A percentile compares a stretch with the other conserved stretches of the same genome.
Evolutionary conservation across 208 protist genomes (phyloP).

Genomic region (Leptomonas pyrrhocoris): DNA sequence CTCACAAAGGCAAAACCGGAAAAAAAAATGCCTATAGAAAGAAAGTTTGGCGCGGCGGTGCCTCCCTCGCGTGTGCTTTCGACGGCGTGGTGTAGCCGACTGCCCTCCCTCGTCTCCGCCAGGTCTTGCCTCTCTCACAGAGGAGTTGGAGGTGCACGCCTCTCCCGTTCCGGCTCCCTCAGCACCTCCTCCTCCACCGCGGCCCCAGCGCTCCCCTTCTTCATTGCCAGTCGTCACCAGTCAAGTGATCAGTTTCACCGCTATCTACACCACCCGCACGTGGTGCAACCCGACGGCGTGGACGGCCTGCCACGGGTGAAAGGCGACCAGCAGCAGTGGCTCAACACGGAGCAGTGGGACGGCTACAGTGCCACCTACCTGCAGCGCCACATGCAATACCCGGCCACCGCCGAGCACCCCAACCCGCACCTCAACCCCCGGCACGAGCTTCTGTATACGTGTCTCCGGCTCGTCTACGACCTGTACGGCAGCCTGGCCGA

Average conservation of each 20-base stretch:
- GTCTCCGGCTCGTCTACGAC: conserved; percentile 66
- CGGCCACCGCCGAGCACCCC: conserved; percentile 71
- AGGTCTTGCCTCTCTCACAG: not conserved
- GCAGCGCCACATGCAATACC: conserved; percentile 83
- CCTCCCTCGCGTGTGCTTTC: not conserved
- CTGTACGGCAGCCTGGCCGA: conserved; percentile 81
- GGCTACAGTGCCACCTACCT: conserved; percentile 89
- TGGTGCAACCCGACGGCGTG: conserved; percentile 84
- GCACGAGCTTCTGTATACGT: conserved; percentile 66
- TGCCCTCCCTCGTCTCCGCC: not conserved
- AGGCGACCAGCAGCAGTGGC: conserved; percentile 84
- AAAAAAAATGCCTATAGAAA: no score
- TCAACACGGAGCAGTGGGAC: conserved; percentile 89
- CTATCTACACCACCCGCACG: conserved; percentile 82
- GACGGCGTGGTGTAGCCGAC: not conserved
- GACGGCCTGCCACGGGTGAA: conserved; percentile 78
- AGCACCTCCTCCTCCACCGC: not conserved
- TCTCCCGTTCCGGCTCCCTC: not conserved
- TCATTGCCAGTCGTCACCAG: conserved; percentile 44
- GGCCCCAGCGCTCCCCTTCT: conserved; percentile 12
- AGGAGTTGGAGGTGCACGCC: not conserved
- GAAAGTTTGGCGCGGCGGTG: no score
- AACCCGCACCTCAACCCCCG: conserved; percentile 62
- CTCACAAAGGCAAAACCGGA: no score
- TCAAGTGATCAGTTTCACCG: conserved; percentile 85